Evolutionary conservation across 2,329 filamentous ascomycete genomes (phyloP).

Genomic region (Colletotrichum theobromicola): DNA sequence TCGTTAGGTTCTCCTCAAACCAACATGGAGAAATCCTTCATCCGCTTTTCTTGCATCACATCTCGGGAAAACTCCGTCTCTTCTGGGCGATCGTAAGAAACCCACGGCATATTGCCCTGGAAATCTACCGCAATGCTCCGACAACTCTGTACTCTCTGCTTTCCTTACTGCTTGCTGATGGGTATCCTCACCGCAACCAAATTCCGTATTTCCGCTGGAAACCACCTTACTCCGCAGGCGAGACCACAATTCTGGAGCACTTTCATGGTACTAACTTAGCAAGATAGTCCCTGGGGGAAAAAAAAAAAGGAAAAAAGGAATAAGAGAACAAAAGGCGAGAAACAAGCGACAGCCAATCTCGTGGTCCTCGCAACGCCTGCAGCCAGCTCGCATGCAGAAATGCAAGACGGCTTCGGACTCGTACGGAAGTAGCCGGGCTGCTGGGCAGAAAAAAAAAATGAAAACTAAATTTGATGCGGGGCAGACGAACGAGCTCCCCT

Average conservation of each 20-base stretch:
- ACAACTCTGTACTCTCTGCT: not conserved
- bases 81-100: not conserved
- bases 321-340: no score
- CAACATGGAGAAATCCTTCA: no score
- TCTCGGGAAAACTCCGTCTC: not conserved
- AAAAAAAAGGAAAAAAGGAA: not conserved
- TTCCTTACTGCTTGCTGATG: not conserved
- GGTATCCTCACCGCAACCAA: not conserved
- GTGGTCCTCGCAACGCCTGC: not conserved
- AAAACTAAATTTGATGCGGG: constrained; percentile 23
- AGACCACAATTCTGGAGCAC: not conserved
- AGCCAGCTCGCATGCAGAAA: not conserved
- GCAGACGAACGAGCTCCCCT: not conserved
- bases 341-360: not conserved
- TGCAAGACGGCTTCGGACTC: not conserved
- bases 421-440: constrained; percentile 16
- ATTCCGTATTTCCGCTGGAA: not conserved
- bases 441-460: constrained; percentile 25
- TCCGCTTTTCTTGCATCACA: no score
- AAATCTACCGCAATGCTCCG: not conserved
- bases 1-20: no score
- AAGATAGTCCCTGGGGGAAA: not conserved
- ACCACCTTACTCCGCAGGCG: not conserved
- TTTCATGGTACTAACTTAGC: not conserved
- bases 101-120: not conserved